Conservation (phyloP, 768 basidiomycete species). For the Lactarius trivialis region DNA sequence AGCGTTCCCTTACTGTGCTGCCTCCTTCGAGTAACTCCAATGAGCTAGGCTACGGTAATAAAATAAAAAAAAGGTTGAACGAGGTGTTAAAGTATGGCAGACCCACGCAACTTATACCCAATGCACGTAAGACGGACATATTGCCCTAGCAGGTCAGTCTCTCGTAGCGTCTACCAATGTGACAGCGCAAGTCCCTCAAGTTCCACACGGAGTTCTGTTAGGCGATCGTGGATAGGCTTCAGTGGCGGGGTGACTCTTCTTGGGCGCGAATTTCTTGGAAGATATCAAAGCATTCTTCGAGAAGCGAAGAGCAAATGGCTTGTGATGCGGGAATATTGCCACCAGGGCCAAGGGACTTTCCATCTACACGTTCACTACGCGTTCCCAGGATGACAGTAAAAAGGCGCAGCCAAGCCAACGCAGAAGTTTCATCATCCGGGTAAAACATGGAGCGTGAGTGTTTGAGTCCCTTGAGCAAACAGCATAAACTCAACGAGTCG, state of each 20-base stretch:
- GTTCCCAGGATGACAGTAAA: constrained; percentile 20
- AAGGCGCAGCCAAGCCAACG: constrained; percentile 9
- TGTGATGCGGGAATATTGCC: constrained; percentile 89
- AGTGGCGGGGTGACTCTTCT: constrained; percentile 79
- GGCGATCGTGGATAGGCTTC: constrained; percentile 89
- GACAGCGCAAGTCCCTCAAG: constrained; percentile 90
- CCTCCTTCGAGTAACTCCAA: background rate
- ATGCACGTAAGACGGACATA: constrained; percentile 51
- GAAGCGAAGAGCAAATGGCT: constrained; percentile 81
- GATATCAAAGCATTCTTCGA: constrained; percentile 97
- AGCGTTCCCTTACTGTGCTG: constrained; percentile 16
- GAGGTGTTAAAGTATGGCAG: constrained; percentile 95
- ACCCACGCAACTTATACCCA: constrained; percentile 50
- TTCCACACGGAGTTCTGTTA: constrained; percentile 78
- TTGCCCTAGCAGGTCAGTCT: constrained; percentile 95
- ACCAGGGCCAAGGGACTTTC: constrained; percentile 89
- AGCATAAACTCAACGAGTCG: constrained; percentile 75
- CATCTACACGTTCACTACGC: constrained; percentile 82
- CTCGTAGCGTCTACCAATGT: constrained; percentile 93
- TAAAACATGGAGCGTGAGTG: constrained; percentile 9
- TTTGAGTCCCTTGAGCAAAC: constrained; percentile 12
- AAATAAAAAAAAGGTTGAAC: constrained; percentile 93
- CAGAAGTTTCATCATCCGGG: background rate
- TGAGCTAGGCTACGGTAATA: constrained; percentile 82
- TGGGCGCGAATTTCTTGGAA: constrained; percentile 91